Percentiles rank a stretch among this genome's conserved stretches.
Conservation (phyloP, 768 basidiomycete species). For the Podaxis sp. region DNA sequence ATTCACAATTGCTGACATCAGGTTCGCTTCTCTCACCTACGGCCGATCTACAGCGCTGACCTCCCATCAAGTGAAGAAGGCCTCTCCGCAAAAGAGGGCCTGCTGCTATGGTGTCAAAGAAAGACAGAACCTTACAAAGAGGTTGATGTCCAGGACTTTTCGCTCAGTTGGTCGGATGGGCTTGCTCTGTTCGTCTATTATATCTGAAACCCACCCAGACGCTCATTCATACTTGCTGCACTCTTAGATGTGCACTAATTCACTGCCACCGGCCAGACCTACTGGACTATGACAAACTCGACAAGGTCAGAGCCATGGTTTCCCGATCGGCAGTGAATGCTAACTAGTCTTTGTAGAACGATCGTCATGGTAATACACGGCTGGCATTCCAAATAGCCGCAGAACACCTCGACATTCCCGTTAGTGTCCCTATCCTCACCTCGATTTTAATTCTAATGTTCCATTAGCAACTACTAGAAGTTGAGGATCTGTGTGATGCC, state of each 20-base stretch:
- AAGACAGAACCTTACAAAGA: constrained; percentile 90
- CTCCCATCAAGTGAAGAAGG: constrained; percentile 78
- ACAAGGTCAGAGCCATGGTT: constrained; percentile 54
- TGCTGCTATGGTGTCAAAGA: constrained; percentile 96
- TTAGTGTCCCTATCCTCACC: constrained; percentile 31
- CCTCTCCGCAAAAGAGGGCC: constrained; percentile 95
- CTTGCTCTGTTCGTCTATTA: constrained; percentile 77
- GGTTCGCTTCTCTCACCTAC: constrained; percentile 43
- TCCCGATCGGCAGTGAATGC: not conserved
- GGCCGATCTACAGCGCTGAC: constrained; percentile 8
- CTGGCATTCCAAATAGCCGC: constrained; percentile 88
- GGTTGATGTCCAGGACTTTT: constrained; percentile 93
- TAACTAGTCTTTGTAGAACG: constrained; percentile 40
- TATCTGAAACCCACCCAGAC: constrained; percentile 7
- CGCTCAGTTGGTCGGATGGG: constrained; percentile 90
- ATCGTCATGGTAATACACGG: constrained; percentile 78
- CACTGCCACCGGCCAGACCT: constrained; percentile 97
- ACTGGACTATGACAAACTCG: constrained; percentile 79
- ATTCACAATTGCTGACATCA: constrained; percentile 98
- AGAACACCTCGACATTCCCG: constrained; percentile 86
- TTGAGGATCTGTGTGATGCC: constrained; percentile 89
- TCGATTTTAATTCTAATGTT: not conserved
- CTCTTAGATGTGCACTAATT: constrained; percentile 85
- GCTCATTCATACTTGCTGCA: not conserved
- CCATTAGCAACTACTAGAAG: constrained; percentile 86